Conservation (phyloP, 306 rosid species). For the Cicer bijugum region DNA sequence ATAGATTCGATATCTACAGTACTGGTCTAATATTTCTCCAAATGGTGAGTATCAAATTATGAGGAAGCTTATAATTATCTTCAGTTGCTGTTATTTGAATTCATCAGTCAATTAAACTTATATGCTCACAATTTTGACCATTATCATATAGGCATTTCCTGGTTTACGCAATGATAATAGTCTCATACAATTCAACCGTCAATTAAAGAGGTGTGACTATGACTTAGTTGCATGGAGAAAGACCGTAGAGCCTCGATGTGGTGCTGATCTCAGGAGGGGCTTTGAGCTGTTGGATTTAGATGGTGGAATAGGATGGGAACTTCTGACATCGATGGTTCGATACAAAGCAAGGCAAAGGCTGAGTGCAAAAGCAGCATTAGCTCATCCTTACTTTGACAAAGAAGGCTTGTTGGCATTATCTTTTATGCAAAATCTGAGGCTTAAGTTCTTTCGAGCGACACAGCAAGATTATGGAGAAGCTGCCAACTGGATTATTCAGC, state of each 20-base stretch:
- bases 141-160: constrained; percentile 72
- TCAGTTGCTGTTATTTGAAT: constrained; percentile 30
- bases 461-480: constrained; percentile 89
- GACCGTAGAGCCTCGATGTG: constrained; percentile 67
- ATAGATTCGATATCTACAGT: constrained; percentile 91
- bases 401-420: constrained; percentile 85
- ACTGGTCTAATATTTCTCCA: constrained; percentile 92
- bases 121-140: constrained; percentile 28
- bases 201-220: constrained; percentile 85
- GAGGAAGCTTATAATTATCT: constrained; percentile 31
- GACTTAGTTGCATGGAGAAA: constrained; percentile 89
- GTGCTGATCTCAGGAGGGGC: constrained; percentile 72
- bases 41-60: constrained; percentile 69
- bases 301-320: constrained; percentile 97
- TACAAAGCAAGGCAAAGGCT: constrained; percentile 83
- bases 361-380: constrained; percentile 87
- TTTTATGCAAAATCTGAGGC: constrained; percentile 77
- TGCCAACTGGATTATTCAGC: constrained; percentile 74
- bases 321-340: constrained; percentile 85
- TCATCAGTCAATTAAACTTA: constrained; percentile 15
- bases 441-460: constrained; percentile 78
- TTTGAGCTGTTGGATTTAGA: constrained; percentile 89
- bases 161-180: constrained; percentile 68
- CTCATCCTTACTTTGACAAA: constrained; percentile 85
- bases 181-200: constrained; percentile 91